Evolutionary conservation across 768 basidiomycete species (phyloP).

Genomic region (Xanthoconium stramineum): DNA sequence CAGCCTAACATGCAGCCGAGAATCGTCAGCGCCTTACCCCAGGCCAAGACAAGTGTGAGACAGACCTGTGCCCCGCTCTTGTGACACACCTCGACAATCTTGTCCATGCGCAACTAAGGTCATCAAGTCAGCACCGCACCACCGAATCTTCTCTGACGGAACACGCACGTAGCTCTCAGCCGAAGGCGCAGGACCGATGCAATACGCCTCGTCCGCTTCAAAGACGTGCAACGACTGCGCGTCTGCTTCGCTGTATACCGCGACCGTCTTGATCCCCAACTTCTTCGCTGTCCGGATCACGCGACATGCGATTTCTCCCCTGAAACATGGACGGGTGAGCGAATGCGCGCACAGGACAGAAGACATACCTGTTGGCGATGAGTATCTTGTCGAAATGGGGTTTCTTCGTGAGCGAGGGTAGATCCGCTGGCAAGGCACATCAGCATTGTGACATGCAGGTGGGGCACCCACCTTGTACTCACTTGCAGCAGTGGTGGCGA

Average conservation of each 20-base stretch:
- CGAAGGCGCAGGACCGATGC: constrained; percentile 89
- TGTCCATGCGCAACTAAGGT: constrained; percentile 76
- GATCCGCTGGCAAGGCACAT: constrained; percentile 1
- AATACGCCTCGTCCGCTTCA: constrained; percentile 88
- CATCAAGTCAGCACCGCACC: constrained; percentile 1
- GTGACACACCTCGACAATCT: constrained; percentile 81
- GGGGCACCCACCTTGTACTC: not conserved
- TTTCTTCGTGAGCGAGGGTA: constrained; percentile 17
- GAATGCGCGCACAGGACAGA: not conserved
- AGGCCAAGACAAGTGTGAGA: constrained; percentile 1
- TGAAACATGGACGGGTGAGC: constrained; percentile 25
- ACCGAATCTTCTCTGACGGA: not conserved
- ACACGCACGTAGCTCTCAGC: constrained; percentile 81
- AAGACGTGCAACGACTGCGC: constrained; percentile 76
- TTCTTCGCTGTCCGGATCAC: constrained; percentile 88
- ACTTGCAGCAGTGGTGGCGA: constrained; percentile 21
- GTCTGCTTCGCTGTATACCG: constrained; percentile 89
- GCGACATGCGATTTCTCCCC: constrained; percentile 94
- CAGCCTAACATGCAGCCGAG: constrained; percentile 53
- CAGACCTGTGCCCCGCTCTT: constrained; percentile 80
- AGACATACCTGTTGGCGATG: constrained; percentile 72
- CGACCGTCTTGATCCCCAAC: constrained; percentile 87
- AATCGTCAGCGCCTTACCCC: not conserved
- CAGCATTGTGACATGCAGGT: not conserved
- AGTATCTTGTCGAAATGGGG: constrained; percentile 89